Evolutionary conservation across 257 asterid genomes (phyloP).

Genomic region (Solanum lycopersicoides): DNA sequence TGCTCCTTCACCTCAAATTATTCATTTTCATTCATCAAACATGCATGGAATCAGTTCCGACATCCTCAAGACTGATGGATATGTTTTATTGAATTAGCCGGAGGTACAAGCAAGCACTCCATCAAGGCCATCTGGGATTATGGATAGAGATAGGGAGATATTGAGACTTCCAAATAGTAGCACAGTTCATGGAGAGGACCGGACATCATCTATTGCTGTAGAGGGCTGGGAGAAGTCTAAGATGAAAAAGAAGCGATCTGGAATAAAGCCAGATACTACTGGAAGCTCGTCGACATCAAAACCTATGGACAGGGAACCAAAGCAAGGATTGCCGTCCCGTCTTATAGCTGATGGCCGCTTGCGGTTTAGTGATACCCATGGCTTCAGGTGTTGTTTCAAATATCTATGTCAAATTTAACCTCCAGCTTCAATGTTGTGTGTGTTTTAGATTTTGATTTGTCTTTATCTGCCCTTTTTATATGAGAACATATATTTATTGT

Average conservation of each 20-base stretch:
- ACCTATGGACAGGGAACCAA: conserved; percentile 57
- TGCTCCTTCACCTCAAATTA: neutral
- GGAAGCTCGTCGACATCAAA: conserved; percentile 34
- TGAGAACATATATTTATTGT: neutral
- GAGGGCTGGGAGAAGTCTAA: conserved; percentile 94
- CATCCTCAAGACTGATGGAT: conserved; percentile 8
- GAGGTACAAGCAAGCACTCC: conserved; percentile 49
- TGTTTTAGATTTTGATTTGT: neutral
- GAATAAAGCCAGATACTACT: conserved; percentile 62
- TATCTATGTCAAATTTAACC: neutral
- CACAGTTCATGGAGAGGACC: conserved; percentile 54
- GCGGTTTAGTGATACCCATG: conserved; percentile 58
- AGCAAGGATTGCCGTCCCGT: conserved; percentile 62
- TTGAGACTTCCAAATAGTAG: conserved; percentile 45
- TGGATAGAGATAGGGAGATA: conserved; percentile 64
- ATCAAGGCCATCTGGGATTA: conserved; percentile 46
- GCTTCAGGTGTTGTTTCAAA: conserved; percentile 47
- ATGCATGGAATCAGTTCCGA: neutral
- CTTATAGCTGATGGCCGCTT: conserved; percentile 52
- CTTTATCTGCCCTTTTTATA: neutral
- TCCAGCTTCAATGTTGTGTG: neutral
- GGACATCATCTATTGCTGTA: conserved; percentile 41
- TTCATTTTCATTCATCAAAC: neutral
- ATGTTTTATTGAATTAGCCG: conserved; percentile 31
- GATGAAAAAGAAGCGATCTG: conserved; percentile 91